phyloP scores from a whole-genome alignment of 208 protist species.

The Polymyxa betae region DNA sequence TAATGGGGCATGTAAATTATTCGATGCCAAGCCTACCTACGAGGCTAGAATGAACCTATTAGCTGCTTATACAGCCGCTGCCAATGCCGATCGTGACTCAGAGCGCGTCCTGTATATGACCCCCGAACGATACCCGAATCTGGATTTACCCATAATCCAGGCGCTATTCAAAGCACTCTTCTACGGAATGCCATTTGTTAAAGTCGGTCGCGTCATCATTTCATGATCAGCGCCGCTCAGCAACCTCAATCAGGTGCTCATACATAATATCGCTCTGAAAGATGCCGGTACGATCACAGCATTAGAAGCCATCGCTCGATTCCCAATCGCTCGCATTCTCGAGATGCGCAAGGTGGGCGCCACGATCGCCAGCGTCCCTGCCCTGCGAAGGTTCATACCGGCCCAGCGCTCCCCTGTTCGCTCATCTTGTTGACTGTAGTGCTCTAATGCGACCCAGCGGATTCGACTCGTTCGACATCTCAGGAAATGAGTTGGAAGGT shows the following conservation, averaged over 20 bases:
- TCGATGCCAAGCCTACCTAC: not conserved
- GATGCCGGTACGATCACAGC: slow-evolving; percentile 14
- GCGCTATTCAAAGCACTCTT: slow-evolving; percentile 46
- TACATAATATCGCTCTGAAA: not conserved
- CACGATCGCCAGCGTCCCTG: slow-evolving; percentile 13
- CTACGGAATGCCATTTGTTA: not conserved
- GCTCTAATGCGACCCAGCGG: not conserved
- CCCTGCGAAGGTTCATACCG: not conserved
- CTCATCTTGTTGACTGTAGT: not conserved
- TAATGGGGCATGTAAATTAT: not conserved
- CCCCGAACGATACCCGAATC: not conserved
- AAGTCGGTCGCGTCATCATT: too few species aligned
- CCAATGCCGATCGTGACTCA: not conserved
- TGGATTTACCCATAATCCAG: not conserved
- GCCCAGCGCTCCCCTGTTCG: not conserved
- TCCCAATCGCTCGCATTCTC: not conserved
- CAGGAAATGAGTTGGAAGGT: slow-evolving; percentile 13
- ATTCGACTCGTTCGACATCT: not conserved
- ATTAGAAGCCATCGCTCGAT: not conserved
- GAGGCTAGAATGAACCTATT: not conserved
- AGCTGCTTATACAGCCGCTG: not conserved
- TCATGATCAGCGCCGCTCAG: too few species aligned
- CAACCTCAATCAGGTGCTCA: not conserved
- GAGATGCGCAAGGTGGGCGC: slow-evolving; percentile 29
- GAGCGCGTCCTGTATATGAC: not conserved